phyloP scores from a whole-genome alignment of 139 green algal species.

The Micractinium sp. region DNA sequence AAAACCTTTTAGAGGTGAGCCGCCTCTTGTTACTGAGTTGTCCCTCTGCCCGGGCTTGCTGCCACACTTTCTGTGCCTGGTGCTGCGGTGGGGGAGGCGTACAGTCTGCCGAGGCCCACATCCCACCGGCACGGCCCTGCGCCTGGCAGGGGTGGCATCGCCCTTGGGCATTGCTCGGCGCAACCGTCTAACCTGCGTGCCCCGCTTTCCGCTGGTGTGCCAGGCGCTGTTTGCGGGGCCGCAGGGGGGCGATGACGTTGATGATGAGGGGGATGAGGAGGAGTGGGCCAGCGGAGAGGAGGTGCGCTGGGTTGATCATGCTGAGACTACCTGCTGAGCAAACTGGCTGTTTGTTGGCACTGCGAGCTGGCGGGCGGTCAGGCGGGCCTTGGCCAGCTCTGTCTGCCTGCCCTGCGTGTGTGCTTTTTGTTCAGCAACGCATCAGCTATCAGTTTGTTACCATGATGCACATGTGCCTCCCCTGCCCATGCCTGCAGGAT shows the following conservation, averaged over 20 bases:
- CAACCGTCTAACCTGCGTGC: background rate
- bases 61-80: background rate
- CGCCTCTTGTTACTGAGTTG: too few relatives aligned
- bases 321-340: background rate
- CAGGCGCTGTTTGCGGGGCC: background rate
- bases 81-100: background rate
- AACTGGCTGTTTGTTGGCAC: too few relatives aligned
- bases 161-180: background rate
- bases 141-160: too few relatives aligned
- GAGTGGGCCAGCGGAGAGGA: slow-evolving; percentile 24
- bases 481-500: background rate
- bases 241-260: background rate
- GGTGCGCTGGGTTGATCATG: background rate
- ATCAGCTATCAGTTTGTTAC: background rate
- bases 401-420: background rate
- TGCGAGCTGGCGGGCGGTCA: too few relatives aligned
- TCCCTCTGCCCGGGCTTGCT: too few relatives aligned
- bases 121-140: too few relatives aligned
- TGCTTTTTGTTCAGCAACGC: background rate
- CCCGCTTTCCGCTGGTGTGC: background rate
- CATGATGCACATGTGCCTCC: background rate
- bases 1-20: slow-evolving; percentile 8
- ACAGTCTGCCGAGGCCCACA: too few relatives aligned
- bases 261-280: background rate
- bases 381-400: background rate